Percentiles rank a stretch among this genome's conserved stretches.
These are phyloP conservation scores for Apophysomyces elegans DNA, from an alignment of 371 early-diverging fungal species.

Conservation along the genomic window DNA sequence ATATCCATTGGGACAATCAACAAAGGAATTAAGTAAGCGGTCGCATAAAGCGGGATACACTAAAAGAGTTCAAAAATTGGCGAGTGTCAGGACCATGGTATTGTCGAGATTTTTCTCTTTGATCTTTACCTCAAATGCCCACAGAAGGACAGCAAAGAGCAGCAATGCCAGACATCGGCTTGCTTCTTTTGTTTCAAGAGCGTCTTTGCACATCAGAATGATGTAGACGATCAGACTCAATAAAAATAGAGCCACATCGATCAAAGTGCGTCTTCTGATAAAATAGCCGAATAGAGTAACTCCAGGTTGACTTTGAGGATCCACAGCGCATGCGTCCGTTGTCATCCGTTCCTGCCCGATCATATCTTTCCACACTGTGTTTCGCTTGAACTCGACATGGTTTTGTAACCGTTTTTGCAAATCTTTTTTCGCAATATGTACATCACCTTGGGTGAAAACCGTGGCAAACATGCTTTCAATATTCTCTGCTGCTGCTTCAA, in stretches of 20 bases:
- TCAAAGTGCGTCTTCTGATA: constrained; percentile 6
- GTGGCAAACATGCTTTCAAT: constrained; percentile 58
- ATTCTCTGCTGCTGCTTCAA: constrained; percentile 48
- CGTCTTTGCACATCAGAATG: constrained; percentile 47
- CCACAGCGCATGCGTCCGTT: constrained; percentile 39
- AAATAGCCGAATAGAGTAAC: constrained; percentile 20
- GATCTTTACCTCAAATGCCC: constrained; percentile 64
- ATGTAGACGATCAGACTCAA: constrained; percentile 58
- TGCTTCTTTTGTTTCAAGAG: constrained; percentile 63
- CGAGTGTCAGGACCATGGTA: too few relatives aligned
- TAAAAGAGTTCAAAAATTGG: not conserved
- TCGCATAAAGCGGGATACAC: constrained; percentile 76
- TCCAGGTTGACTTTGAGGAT: constrained; percentile 25
- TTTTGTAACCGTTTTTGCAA: constrained; percentile 69
- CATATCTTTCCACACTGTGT: constrained; percentile 84
- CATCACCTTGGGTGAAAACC: constrained; percentile 49
- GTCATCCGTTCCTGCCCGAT: constrained; percentile 68
- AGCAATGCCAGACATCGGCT: constrained; percentile 63
- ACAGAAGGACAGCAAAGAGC: constrained; percentile 62
- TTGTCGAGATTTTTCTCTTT: not conserved
- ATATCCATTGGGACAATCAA: constrained; percentile 72
- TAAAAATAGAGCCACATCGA: constrained; percentile 21
- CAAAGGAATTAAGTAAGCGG: constrained; percentile 77
- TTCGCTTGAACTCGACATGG: constrained; percentile 76
- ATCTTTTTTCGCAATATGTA: constrained; percentile 55